phyloP scores from a whole-genome alignment of 495 filamentous ascomycete species.

The Aspergillus carlsbadensis region DNA sequence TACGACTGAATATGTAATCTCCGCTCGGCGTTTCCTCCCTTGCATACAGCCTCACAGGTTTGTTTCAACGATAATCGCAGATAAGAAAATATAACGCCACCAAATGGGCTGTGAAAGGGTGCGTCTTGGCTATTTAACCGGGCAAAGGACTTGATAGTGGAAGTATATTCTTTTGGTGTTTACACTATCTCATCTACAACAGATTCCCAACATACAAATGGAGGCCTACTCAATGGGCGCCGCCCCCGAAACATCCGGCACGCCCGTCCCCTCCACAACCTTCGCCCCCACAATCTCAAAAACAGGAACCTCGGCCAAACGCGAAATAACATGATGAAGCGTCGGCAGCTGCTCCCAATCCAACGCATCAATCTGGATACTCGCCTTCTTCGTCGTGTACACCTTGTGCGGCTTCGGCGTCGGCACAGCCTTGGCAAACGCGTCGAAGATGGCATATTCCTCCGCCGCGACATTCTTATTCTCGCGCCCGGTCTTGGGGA shows the following conservation, averaged over 20 bases:
- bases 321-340: slow-evolving; percentile 45
- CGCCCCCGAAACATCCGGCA: slow-evolving; percentile 2
- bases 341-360: slow-evolving; percentile 47
- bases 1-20: too few species aligned
- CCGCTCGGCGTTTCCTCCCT: too few species aligned
- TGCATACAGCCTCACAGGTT: too few species aligned
- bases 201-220: not conserved
- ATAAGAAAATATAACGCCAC: too few species aligned
- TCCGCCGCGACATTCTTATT: slow-evolving; percentile 30
- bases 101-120: too few species aligned
- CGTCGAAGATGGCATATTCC: slow-evolving; percentile 34
- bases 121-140: too few species aligned
- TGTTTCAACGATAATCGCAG: too few species aligned
- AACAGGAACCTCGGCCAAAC: slow-evolving; percentile 47
- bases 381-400: slow-evolving; percentile 24
- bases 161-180: too few species aligned
- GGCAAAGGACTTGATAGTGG: too few species aligned
- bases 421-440: slow-evolving; percentile 18
- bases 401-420: not conserved
- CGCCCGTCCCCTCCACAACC: not conserved
- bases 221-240: not conserved
- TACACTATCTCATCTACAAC: too few species aligned
- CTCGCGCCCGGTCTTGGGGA: not conserved
- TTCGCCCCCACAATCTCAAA: slow-evolving; percentile 44
- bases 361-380: slow-evolving; percentile 31